Percentiles rank a stretch among this genome's conserved stretches.
Evolutionary conservation across 257 asterid genomes (phyloP).

Genomic region (Asclepias syriaca): DNA sequence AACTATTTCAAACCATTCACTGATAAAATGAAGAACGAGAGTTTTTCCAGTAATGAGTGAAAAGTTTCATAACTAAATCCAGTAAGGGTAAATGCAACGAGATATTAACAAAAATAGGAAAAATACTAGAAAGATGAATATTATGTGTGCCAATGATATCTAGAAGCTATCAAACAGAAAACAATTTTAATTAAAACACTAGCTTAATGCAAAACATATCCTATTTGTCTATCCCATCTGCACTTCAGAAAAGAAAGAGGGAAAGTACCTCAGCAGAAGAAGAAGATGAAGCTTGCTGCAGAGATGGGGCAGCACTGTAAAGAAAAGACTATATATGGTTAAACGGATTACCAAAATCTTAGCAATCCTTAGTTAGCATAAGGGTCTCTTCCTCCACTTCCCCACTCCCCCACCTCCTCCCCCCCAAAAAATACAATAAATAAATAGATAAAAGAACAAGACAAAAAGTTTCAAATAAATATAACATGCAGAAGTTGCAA

Average conservation of each 20-base stretch:
- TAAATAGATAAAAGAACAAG: not conserved
- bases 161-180: not conserved
- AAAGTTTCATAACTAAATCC: not conserved
- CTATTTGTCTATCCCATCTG: slow-evolving; percentile 6
- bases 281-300: slow-evolving; percentile 63
- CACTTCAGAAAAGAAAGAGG: slow-evolving; percentile 12
- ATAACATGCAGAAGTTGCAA: not conserved
- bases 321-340: slow-evolving; percentile 19
- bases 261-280: slow-evolving; percentile 63
- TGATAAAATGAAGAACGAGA: not conserved
- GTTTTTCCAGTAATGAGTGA: not conserved
- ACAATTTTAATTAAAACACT: not conserved
- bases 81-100: not conserved
- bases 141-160: not conserved
- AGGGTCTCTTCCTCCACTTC: not conserved
- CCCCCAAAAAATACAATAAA: not conserved
- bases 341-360: slow-evolving; percentile 1
- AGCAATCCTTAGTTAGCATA: not conserved
- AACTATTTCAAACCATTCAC: not conserved
- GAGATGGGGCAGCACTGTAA: slow-evolving; percentile 55
- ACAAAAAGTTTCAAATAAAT: not conserved
- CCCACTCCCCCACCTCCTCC: no score
- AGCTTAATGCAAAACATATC: not conserved
- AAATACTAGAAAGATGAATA: not conserved
- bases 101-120: not conserved